These are phyloP conservation scores for Volvariella surrecta DNA, from an alignment of 1,284 basidiomycete species.

Conservation along the genomic window DNA sequence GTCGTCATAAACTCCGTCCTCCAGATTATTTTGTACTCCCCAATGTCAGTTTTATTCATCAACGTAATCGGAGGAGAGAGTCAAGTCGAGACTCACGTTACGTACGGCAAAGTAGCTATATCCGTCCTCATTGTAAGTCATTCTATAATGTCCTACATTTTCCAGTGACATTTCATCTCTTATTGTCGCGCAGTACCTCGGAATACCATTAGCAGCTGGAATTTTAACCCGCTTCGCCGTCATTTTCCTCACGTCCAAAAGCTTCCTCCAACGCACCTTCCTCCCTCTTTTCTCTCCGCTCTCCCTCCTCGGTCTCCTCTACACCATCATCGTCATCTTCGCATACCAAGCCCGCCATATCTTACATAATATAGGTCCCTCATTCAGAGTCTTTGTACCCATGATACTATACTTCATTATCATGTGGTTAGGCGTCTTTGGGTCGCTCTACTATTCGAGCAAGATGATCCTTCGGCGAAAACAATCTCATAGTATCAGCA, in stretches of 20 bases:
- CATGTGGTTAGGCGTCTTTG: slow-evolving; percentile 69
- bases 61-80: slow-evolving; percentile 54
- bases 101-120: slow-evolving; percentile 66
- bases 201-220: slow-evolving; percentile 48
- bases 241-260: slow-evolving; percentile 37
- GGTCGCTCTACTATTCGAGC: slow-evolving; percentile 41
- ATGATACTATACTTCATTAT: slow-evolving; percentile 72
- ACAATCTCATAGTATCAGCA: no score
- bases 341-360: slow-evolving; percentile 61
- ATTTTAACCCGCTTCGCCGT: slow-evolving; percentile 58
- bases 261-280: slow-evolving; percentile 50
- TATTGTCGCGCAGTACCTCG: slow-evolving; percentile 44
- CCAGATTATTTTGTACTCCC: slow-evolving; percentile 76
- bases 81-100: slow-evolving; percentile 36
- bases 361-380: slow-evolving; percentile 56
- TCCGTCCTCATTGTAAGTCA: slow-evolving; percentile 62
- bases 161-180: not conserved
- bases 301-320: slow-evolving; percentile 67
- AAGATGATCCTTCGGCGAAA: slow-evolving; percentile 17
- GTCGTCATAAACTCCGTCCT: slow-evolving; percentile 57
- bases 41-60: slow-evolving; percentile 70
- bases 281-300: slow-evolving; percentile 64
- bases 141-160: not conserved
- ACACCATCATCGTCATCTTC: slow-evolving; percentile 73
- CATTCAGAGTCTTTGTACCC: slow-evolving; percentile 76